These are phyloP conservation scores for Pilaira anomala DNA, from an alignment of 192 early-diverging fungal species.

Conservation along the genomic window DNA sequence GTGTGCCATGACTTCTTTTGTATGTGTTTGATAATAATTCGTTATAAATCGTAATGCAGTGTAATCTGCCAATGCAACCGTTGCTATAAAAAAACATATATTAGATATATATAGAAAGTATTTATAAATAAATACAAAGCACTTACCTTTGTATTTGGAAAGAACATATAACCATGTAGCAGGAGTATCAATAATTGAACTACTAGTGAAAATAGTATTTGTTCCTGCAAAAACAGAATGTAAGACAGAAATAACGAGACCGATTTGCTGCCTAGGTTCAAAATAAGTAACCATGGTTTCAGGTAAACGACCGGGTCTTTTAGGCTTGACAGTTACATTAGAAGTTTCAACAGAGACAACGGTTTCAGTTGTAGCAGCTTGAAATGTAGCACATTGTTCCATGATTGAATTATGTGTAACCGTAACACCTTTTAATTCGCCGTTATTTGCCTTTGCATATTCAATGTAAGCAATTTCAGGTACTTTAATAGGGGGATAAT, in stretches of 20 bases:
- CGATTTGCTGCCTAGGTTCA: conserved; percentile 81
- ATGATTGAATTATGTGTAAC: conserved; percentile 75
- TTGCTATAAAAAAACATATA: conserved; percentile 39
- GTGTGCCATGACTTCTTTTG: conserved; percentile 45
- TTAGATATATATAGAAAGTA: background rate
- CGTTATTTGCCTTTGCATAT: conserved; percentile 78
- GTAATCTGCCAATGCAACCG: conserved; percentile 70
- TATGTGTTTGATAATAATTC: conserved; percentile 50
- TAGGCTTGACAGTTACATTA: background rate
- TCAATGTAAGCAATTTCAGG: conserved; percentile 81
- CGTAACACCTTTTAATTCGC: conserved; percentile 81
- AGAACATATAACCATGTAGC: conserved; percentile 69
- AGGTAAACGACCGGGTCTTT: background rate
- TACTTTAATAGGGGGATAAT: conserved; percentile 44
- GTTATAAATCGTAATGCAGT: conserved; percentile 59
- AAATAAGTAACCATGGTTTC: conserved; percentile 58
- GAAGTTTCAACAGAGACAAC: background rate
- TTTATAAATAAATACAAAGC: conserved; percentile 1
- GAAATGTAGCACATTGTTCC: conserved; percentile 54
- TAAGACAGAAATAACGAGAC: conserved; percentile 64
- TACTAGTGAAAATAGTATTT: conserved; percentile 63
- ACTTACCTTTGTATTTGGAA: conserved; percentile 65
- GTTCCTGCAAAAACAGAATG: conserved; percentile 71
- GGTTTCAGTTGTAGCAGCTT: conserved; percentile 19
- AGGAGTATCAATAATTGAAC: conserved; percentile 57